Evolutionary conservation across 2,329 filamentous ascomycete species (phyloP).

Genomic region (Hypoxylon sp.): DNA sequence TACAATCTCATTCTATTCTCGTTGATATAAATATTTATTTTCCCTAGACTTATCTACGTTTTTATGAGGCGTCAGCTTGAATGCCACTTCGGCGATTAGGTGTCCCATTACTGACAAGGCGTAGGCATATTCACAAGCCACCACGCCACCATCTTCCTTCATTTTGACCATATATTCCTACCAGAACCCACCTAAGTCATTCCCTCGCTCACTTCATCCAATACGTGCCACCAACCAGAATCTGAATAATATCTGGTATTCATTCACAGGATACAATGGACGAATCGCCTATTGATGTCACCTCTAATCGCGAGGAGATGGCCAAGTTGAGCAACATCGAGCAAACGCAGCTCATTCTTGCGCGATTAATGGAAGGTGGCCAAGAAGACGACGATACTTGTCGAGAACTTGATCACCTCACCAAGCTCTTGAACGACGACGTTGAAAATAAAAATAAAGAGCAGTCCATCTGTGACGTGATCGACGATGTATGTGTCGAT

Average conservation of each 20-base stretch:
- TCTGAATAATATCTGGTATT: neutral
- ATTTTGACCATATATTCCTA: slow-evolving; percentile 7
- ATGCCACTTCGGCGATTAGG: slow-evolving; percentile 1
- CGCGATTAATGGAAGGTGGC: slow-evolving; percentile 90
- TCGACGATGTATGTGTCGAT: slow-evolving; percentile 83
- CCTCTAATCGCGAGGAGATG: slow-evolving; percentile 50
- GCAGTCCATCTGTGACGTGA: slow-evolving; percentile 71
- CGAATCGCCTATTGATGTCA: slow-evolving; percentile 47
- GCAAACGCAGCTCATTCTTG: slow-evolving; percentile 83
- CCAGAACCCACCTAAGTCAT: neutral
- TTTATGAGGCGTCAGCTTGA: neutral
- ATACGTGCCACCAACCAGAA: neutral
- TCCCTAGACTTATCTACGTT: neutral
- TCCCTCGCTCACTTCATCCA: neutral
- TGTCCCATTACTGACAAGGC: slow-evolving; percentile 16
- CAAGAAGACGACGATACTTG: slow-evolving; percentile 83
- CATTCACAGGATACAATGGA: slow-evolving; percentile 47
- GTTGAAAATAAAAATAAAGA: slow-evolving; percentile 60
- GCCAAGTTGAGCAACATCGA: slow-evolving; percentile 59
- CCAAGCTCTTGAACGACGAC: slow-evolving; percentile 72
- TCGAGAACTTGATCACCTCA: slow-evolving; percentile 70
- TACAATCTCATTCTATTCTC: neutral
- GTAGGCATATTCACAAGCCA: slow-evolving; percentile 12
- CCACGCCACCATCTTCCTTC: slow-evolving; percentile 13
- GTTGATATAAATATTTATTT: neutral